A percentile compares a stretch with the other conserved stretches of the same genome.
These are phyloP conservation scores for Earliella scabrosa DNA, from an alignment of 1,284 basidiomycete species.

Conservation along the genomic window DNA sequence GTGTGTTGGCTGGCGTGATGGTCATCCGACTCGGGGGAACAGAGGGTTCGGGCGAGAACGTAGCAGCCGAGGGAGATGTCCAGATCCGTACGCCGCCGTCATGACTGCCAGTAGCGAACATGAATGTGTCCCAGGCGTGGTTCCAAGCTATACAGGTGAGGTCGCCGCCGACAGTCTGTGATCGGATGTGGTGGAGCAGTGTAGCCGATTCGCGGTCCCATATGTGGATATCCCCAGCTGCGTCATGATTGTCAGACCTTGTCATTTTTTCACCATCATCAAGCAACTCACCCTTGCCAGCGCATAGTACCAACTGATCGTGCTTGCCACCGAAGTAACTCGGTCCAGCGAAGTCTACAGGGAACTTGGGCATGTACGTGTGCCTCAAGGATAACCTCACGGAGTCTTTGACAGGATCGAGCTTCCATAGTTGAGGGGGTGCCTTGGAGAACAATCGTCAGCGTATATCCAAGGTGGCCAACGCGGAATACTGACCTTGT, in stretches of 20 bases:
- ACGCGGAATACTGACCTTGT: constrained; percentile 50
- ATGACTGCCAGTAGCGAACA: constrained; percentile 80
- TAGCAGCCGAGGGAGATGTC: constrained; percentile 41
- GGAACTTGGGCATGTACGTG: constrained; percentile 70
- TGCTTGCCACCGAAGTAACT: constrained; percentile 81
- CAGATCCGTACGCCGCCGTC: constrained; percentile 76
- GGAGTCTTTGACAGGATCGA: constrained; percentile 62
- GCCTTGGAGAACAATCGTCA: constrained; percentile 46
- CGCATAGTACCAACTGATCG: constrained; percentile 77
- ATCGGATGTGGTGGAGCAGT: constrained; percentile 65
- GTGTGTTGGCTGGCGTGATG: constrained; percentile 29
- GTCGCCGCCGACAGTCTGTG: constrained; percentile 64
- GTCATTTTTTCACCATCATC: too few relatives aligned
- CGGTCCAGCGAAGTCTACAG: constrained; percentile 77
- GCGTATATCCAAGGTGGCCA: neutral
- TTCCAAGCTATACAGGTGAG: constrained; percentile 82
- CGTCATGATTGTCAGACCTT: too few relatives aligned
- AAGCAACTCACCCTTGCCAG: constrained; percentile 61
- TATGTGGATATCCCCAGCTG: constrained; percentile 81
- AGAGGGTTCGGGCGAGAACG: constrained; percentile 12
- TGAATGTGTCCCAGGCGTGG: constrained; percentile 67
- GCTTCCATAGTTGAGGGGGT: constrained; percentile 80
- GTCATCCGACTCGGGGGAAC: constrained; percentile 24
- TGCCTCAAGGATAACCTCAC: constrained; percentile 61
- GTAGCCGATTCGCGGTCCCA: constrained; percentile 81